These are phyloP conservation scores for Aspergillus nidulans DNA, from an alignment of 495 filamentous ascomycete genomes.

Conservation along the genomic window DNA sequence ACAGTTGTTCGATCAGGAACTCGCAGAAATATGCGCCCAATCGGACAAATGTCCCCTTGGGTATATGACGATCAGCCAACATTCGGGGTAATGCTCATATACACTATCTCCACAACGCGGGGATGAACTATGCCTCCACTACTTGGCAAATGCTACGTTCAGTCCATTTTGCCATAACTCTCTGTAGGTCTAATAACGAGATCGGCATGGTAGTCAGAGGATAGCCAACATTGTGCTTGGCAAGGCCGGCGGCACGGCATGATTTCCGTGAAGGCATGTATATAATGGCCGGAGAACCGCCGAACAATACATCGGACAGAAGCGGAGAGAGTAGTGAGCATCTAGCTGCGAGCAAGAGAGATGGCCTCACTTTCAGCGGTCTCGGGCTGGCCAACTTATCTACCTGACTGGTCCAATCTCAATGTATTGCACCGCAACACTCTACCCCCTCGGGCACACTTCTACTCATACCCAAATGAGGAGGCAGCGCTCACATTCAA, in stretches of 20 bases:
- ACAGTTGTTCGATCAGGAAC: neutral
- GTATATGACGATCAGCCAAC: neutral
- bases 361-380: neutral
- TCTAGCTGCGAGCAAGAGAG: neutral
- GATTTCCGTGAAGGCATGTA: neutral
- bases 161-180: neutral
- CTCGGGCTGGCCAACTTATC: neutral
- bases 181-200: neutral
- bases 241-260: neutral
- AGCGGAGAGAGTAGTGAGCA: neutral
- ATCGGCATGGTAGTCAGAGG: neutral
- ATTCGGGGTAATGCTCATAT: neutral
- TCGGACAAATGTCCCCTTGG: neutral
- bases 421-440: conserved; percentile 57
- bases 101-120: neutral
- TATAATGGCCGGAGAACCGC: neutral
- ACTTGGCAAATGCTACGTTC: neutral
- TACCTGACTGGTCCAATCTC: conserved; percentile 58
- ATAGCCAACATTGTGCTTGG: neutral
- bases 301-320: neutral
- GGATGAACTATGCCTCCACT: neutral
- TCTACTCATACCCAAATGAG: conserved; percentile 45
- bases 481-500: conserved; percentile 24
- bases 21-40: neutral
- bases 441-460: conserved; percentile 44